Base-by-base conservation (phyloP, 208 protist genomes). In the Herpetomonas samuelpessoai region DNA sequence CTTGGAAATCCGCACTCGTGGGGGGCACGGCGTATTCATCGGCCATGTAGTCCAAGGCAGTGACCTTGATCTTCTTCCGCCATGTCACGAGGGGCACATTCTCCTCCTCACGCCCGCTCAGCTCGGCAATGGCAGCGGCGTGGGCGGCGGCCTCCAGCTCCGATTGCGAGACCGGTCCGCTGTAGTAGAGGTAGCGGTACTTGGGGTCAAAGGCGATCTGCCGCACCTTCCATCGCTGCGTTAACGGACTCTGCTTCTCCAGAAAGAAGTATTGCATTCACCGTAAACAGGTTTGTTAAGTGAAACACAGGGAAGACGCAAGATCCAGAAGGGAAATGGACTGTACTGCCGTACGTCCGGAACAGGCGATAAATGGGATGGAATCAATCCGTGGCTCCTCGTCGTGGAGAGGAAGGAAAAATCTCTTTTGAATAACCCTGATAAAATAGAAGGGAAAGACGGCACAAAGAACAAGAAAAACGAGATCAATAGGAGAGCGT, bases 151-250 rank as follows among this genome's bases (percentile, higher is more conserved):
- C 58, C 48, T 71, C 62, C 25, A 71, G 60, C 31, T 68, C 68
- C 4, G 24, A 38, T 7, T 48, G 30, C 44, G 62, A 70, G 21
- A 82, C 28, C 12, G 67, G 49, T 19, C 60, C 68, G 59, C 70
- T 71, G 65, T 77, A 82, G 62, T 82, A 82, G 22, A 82, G 56
- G 54, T 82, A 77, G 19, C 76, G 70, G 44, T 69, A 71, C 58
- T 74, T 72, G 54, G 62, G 48, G 50, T 82, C 76, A 22, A 82
- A 71, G 57, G 76, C 76, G n/a, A 82, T 55, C 63, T 72, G 69
- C 24, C 76, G 76, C 41, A 74, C 49, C 60, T 73, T 71, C 76
- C 76, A 82, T 28, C 59, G 62, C 59, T 63, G 67, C 3, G 73
- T 75, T 0, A 75, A 50, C 14, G 62, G 50, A 53, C 61, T 75